phyloP scores from a whole-genome alignment of 345 rosid genomes.

The Boechera stricta region DNA sequence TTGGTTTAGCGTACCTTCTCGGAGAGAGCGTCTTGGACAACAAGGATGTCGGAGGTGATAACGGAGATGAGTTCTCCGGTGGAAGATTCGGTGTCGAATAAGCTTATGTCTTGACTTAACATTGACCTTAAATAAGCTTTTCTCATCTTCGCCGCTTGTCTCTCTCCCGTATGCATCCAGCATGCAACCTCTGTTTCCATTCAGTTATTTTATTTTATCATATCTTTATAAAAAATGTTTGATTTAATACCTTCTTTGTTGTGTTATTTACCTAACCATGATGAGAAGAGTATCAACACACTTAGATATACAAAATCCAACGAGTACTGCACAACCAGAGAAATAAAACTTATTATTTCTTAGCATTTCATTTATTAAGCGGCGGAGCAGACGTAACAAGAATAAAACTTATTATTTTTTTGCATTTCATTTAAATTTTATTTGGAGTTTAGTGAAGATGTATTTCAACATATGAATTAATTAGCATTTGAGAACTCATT shows the following conservation, averaged over 20 bases:
- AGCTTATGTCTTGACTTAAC: slow-evolving; percentile 86
- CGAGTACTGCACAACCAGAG: slow-evolving; percentile 69
- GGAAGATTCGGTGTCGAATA: slow-evolving; percentile 89
- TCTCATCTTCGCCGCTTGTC: slow-evolving; percentile 95
- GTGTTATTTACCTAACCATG: slow-evolving; percentile 76
- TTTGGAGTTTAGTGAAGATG: not conserved
- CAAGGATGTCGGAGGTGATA: slow-evolving; percentile 80
- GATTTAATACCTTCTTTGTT: not conserved
- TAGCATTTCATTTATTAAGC: not conserved
- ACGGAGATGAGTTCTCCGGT: slow-evolving; percentile 92
- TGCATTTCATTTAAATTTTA: not conserved
- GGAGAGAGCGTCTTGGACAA: slow-evolving; percentile 94
- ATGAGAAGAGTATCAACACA: slow-evolving; percentile 77
- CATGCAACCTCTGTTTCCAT: slow-evolving; percentile 81
- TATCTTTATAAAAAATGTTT: not conserved
- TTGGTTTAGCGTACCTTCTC: slow-evolving; percentile 66
- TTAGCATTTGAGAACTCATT: not conserved
- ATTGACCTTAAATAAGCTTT: slow-evolving; percentile 80
- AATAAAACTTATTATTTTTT: not conserved
- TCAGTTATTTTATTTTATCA: not conserved
- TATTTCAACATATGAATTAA: not conserved
- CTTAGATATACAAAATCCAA: slow-evolving; percentile 97
- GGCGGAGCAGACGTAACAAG: no score
- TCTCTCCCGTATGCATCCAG: slow-evolving; percentile 97
- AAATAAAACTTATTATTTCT: not conserved